Evolutionary conservation across 768 basidiomycete species (phyloP).

Genomic region (Kondoa malvinella): DNA sequence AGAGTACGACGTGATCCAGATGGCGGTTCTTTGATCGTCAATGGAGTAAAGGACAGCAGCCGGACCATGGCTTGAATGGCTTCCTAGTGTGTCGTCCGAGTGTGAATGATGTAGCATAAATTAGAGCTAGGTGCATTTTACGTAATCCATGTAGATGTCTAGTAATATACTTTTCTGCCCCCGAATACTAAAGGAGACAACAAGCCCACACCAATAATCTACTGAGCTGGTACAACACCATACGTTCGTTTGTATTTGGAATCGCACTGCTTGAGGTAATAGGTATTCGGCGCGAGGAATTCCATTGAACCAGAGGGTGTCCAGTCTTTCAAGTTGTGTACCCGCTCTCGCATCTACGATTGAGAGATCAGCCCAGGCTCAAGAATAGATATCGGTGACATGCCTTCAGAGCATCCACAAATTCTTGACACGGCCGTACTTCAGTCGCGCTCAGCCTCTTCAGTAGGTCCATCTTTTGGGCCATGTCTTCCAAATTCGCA

Average conservation of each 20-base stretch:
- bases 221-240: conserved; percentile 31
- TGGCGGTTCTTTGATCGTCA: background rate
- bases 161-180: too few species aligned
- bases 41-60: too few species aligned
- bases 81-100: too few species aligned
- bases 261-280: conserved; percentile 82
- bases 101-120: background rate
- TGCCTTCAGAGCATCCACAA: conserved; percentile 54
- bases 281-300: conserved; percentile 84
- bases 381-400: conserved; percentile 16
- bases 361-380: background rate
- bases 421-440: conserved; percentile 80
- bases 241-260: conserved; percentile 84
- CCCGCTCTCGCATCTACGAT: conserved; percentile 74
- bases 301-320: conserved; percentile 69
- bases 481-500: conserved; percentile 70
- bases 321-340: conserved; percentile 78
- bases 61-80: too few species aligned
- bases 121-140: background rate
- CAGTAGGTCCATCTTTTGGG: conserved; percentile 61
- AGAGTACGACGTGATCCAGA: conserved; percentile 2
- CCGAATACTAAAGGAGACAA: background rate
- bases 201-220: background rate
- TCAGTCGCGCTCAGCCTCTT: conserved; percentile 65
- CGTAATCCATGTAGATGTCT: too few species aligned